These are phyloP conservation scores for Glomus cerebriforme DNA, from an alignment of 192 early-diverging fungal species.

Conservation along the genomic window DNA sequence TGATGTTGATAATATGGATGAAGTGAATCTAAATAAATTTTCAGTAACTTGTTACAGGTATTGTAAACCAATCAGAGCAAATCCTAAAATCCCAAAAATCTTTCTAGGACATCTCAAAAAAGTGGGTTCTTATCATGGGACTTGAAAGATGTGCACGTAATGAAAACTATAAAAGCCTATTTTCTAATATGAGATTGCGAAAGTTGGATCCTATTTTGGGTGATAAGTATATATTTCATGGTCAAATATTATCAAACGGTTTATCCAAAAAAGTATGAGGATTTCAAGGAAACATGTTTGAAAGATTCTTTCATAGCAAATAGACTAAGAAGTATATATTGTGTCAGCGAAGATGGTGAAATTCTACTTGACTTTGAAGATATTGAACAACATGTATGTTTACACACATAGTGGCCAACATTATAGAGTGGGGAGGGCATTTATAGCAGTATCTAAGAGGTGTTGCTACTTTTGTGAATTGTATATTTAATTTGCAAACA, in stretches of 20 bases:
- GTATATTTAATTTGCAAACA: background rate
- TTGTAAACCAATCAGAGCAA: background rate
- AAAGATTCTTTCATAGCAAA: background rate
- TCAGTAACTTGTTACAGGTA: too few species aligned
- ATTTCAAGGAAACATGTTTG: constrained; percentile 4
- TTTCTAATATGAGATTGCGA: too few species aligned
- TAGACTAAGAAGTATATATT: background rate
- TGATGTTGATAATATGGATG: too few species aligned
- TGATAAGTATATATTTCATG: background rate
- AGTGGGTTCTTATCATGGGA: background rate
- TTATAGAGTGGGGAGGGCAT: background rate
- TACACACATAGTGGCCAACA: background rate
- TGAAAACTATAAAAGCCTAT: background rate
- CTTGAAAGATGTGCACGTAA: background rate
- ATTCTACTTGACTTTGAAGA: background rate
- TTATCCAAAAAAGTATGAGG: background rate
- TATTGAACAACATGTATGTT: background rate
- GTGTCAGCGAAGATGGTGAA: background rate
- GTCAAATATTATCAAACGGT: background rate
- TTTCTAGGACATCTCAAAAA: background rate
- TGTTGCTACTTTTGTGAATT: too few species aligned
- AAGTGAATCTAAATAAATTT: too few species aligned
- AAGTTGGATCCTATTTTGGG: too few species aligned
- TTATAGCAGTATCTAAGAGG: background rate
- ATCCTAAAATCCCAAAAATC: background rate